These are phyloP conservation scores for Westerdykella aurantiaca DNA, from an alignment of 2,329 filamentous ascomycete species.

Conservation along the genomic window DNA sequence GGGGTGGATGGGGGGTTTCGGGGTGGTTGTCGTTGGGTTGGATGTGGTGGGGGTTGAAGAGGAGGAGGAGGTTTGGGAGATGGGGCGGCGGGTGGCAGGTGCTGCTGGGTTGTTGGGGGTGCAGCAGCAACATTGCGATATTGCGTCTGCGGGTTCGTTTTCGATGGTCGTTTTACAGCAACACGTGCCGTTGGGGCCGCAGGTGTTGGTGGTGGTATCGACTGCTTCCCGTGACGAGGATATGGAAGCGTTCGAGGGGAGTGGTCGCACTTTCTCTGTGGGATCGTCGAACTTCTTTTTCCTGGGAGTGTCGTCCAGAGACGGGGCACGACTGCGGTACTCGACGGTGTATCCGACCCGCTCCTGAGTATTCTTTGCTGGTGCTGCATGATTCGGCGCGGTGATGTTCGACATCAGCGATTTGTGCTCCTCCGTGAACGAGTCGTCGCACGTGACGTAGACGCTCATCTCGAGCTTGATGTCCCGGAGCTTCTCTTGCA, in stretches of 20 bases:
- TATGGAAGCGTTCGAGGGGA: conserved; percentile 3
- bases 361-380: conserved; percentile 2
- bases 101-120: neutral
- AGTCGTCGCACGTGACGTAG: conserved; percentile 51
- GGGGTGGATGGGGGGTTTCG: conserved; percentile 6
- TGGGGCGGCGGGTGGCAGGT: neutral
- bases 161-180: conserved; percentile 47
- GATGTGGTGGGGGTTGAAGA: conserved; percentile 11
- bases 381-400: conserved; percentile 10
- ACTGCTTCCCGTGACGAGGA: conserved; percentile 1
- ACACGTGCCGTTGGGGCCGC: conserved; percentile 35
- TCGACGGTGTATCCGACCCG: conserved; percentile 15
- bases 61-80: conserved; percentile 3
- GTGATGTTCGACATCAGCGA: conserved; percentile 21
- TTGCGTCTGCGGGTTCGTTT: conserved; percentile 25
- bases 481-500: conserved; percentile 32
- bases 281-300: conserved; percentile 22
- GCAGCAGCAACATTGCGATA: conserved; percentile 16
- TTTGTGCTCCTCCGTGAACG: conserved; percentile 41
- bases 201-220: conserved; percentile 17
- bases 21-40: conserved; percentile 3
- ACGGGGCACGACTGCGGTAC: conserved; percentile 11
- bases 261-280: neutral
- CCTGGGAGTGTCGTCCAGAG: conserved; percentile 14
- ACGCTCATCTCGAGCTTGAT: conserved; percentile 48